Base-by-base conservation (phyloP, 441 rosid genomes). In the Populus tomentosa region DNA sequence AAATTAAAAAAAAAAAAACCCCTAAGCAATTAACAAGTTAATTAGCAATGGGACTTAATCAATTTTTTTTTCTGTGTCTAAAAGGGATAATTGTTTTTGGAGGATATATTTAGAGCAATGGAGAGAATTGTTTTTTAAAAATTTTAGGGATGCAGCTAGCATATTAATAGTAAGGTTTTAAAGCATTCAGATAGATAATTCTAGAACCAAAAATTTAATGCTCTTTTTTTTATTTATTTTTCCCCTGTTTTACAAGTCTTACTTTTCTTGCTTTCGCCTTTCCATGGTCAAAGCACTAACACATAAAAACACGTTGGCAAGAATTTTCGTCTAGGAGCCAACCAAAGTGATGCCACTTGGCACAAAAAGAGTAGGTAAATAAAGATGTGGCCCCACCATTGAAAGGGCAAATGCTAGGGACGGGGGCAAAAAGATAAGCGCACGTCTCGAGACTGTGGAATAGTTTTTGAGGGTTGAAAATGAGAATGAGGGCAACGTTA, bases 281-380 rank as follows among this genome's bases (percentile, higher is more conserved):
- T 3, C 50, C 42, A 20, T 69, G 74, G 79, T 70, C 74, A 69
- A 76, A 73, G 26, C 70, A 5, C 6, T 5, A 35, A 67, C 78
- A 67, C n/a, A 6, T 26, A 59, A 70, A 70, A 33, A 28, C 73
- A 76, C 74, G 69, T 76, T 33, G 35, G 20, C 18, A 14, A 62
- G 69, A 33, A 13, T 59, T 61, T 77, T 40, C 26, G 4, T 16
- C 1, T 18, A 26, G 26, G 0, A 1, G 36, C 7, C 6, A 35
- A 0, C 36, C 30, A 28, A 35, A 35, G 36, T 35, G 7, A 6
- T 11, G n/a, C 67, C n/a, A 77, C 11, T 33, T 70, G 69, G 62
- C 38, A 11, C 3, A 4, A 7, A 69, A 23, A 3, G 1, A 46
- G 9, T 75, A 30, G 71, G 10, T 3, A 10, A 1, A 20, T 28